These are phyloP conservation scores for Nevesoporus exiguus DNA, from an alignment of 768 basidiomycete genomes.

Conservation along the genomic window DNA sequence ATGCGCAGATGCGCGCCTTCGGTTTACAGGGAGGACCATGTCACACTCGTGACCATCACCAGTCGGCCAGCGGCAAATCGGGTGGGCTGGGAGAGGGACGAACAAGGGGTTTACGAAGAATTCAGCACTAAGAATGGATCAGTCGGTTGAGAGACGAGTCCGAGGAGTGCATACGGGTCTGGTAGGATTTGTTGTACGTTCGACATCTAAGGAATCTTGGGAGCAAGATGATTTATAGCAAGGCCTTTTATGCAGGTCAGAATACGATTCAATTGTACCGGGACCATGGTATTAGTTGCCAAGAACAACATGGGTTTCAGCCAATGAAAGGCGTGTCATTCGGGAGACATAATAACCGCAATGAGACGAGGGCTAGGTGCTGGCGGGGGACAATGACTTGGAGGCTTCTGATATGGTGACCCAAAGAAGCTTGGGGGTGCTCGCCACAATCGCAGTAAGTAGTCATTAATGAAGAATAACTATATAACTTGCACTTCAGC, in stretches of 20 bases:
- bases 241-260: neutral
- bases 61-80: neutral
- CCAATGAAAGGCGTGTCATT: neutral
- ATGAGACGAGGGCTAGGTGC: neutral
- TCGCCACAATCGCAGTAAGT: neutral
- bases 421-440: neutral
- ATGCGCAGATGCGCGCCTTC: neutral
- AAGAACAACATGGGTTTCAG: neutral
- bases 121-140: neutral
- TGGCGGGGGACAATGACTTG: neutral
- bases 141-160: neutral
- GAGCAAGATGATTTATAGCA: neutral
- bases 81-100: neutral
- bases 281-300: neutral
- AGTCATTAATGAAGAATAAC: too few species aligned
- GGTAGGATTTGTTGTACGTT: neutral
- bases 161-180: neutral
- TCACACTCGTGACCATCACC: slow-evolving; percentile 1
- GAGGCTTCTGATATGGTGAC: neutral
- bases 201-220: neutral
- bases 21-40: neutral
- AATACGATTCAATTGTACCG: neutral
- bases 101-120: neutral
- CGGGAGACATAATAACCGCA: neutral
- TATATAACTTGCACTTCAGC: too few species aligned